Evolutionary conservation across 2,329 filamentous ascomycete species (phyloP).

Genomic region (Basipetospora sp.): DNA sequence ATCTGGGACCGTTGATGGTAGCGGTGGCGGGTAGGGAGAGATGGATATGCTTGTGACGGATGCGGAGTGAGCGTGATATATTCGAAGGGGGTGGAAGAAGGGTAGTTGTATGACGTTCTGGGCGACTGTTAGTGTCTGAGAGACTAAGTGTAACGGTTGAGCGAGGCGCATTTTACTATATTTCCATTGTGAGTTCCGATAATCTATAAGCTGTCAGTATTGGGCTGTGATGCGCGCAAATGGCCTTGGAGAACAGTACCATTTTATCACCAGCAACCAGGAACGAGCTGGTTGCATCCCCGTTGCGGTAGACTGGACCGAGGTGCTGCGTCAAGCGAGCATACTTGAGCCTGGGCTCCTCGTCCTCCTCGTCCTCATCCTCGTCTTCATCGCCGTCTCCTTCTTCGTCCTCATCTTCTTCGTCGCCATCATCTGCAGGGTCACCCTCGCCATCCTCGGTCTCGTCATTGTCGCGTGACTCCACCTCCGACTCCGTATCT

Average conservation of each 20-base stretch:
- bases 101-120: conserved; percentile 79
- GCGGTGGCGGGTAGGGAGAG: conserved; percentile 60
- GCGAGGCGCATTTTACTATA: conserved; percentile 46
- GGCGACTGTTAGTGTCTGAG: conserved; percentile 2
- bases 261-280: conserved; percentile 91
- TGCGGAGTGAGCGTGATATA: conserved; percentile 84
- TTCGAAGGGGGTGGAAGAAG: conserved; percentile 62
- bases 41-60: conserved; percentile 82
- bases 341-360: conserved; percentile 90
- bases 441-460: conserved; percentile 10
- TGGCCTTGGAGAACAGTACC: conserved; percentile 38
- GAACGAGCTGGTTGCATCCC: conserved; percentile 85
- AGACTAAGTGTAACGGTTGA: too few relatives aligned
- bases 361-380: conserved; percentile 71
- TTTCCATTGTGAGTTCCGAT: conserved; percentile 93
- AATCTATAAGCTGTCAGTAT: conserved; percentile 41
- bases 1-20: conserved; percentile 14
- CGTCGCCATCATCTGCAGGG: conserved; percentile 11
- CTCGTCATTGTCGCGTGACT: too few relatives aligned
- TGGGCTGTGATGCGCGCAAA: too few relatives aligned
- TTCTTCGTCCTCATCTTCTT: conserved; percentile 19
- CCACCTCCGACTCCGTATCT: too few relatives aligned
- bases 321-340: conserved; percentile 70
- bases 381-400: conserved; percentile 47
- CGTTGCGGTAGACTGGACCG: conserved; percentile 73